phyloP scores from a whole-genome alignment of 179 eudicot genomes.

The Silene vulgaris region DNA sequence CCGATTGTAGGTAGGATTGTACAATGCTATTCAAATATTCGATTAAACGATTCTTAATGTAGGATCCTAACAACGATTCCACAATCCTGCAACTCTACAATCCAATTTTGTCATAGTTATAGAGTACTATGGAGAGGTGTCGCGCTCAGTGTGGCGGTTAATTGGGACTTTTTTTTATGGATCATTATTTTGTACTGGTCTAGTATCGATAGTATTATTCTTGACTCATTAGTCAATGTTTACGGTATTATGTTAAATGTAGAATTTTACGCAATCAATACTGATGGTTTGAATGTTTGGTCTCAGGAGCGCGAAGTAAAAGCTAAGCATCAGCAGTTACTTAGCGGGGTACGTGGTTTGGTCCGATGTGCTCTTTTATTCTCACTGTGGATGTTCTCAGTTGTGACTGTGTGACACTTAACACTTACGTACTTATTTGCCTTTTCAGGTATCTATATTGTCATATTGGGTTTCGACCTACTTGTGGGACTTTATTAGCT shows the following conservation, averaged over 20 bases:
- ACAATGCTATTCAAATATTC: no score
- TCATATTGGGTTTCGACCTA: constrained; percentile 92
- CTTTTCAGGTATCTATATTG: constrained; percentile 68
- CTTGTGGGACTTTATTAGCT: constrained; percentile 93
- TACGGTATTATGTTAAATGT: background rate
- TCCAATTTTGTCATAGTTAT: no score
- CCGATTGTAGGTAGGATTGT: no score
- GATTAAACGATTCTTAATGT: no score
- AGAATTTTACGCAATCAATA: background rate
- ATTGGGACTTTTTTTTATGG: no score
- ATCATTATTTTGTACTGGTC: no score
- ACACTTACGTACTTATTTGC: background rate
- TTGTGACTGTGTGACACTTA: constrained; percentile 3
- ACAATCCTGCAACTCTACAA: no score
- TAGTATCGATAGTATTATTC: no score
- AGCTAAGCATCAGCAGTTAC: constrained; percentile 95
- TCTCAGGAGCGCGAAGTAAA: constrained; percentile 89
- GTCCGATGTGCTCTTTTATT: background rate
- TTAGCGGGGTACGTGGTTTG: constrained; percentile 76
- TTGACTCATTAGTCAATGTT: background rate
- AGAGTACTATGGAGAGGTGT: no score
- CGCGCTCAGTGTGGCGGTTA: no score
- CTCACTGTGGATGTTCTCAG: constrained; percentile 3
- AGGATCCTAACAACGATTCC: no score
- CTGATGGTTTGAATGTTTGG: constrained; percentile 19